These are phyloP conservation scores for Geopyxis carbonaria DNA, from an alignment of 495 filamentous ascomycete genomes.

Conservation along the genomic window DNA sequence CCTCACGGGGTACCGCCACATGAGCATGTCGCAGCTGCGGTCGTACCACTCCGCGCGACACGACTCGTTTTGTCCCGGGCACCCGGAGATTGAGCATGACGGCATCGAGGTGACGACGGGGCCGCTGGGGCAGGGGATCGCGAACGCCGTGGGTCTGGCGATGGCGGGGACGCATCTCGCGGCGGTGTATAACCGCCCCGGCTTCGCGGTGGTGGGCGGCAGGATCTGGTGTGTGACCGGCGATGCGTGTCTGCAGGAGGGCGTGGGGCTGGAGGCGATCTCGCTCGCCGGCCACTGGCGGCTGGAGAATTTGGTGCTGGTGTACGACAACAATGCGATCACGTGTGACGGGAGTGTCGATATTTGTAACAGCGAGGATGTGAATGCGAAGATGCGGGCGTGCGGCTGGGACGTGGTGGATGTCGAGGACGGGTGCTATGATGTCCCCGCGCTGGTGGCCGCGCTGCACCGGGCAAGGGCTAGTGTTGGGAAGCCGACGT, in stretches of 20 bases:
- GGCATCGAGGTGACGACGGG: constrained; percentile 48
- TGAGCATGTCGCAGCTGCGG: constrained; percentile 43
- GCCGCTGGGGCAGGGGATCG: constrained; percentile 42
- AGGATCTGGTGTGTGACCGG: constrained; percentile 41
- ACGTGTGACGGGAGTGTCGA: too few relatives aligned
- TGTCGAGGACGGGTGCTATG: too few relatives aligned
- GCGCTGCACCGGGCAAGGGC: too few relatives aligned
- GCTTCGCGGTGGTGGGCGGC: constrained; percentile 33
- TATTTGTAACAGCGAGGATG: too few relatives aligned
- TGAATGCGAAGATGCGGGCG: too few relatives aligned
- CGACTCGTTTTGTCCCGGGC: constrained; percentile 39
- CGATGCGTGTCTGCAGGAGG: constrained; percentile 43
- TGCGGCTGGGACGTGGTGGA: too few relatives aligned
- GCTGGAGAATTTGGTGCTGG: constrained; percentile 38
- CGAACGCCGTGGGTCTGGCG: constrained; percentile 43
- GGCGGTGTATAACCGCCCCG: constrained; percentile 36
- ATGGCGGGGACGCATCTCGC: constrained; percentile 42
- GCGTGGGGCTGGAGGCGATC: constrained; percentile 41
- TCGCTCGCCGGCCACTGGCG: constrained; percentile 38
- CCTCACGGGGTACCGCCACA: constrained; percentile 40
- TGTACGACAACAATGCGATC: constrained; percentile 46
- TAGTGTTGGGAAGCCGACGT: too few relatives aligned
- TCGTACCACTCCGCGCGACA: constrained; percentile 39
- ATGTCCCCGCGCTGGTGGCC: too few relatives aligned
- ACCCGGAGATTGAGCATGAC: constrained; percentile 44